A percentile compares a stretch with the other conserved stretches of the same genome.
phyloP scores from a whole-genome alignment of 257 asterid species.

The Solanum gracilifrons region DNA sequence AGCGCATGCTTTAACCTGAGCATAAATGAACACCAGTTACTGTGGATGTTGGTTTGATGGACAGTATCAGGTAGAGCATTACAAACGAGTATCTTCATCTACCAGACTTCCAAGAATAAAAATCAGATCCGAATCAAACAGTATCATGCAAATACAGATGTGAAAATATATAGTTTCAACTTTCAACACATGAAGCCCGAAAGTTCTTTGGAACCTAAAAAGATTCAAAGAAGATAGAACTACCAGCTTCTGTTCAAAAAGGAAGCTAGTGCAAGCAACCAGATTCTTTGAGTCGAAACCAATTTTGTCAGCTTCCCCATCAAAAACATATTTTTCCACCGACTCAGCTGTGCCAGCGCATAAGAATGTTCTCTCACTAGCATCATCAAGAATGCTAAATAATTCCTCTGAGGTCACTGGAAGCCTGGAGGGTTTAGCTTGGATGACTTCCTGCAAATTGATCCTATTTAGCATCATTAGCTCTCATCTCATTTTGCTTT shows the following conservation, averaged over 20 bases:
- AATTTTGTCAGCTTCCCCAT: conserved; percentile 52
- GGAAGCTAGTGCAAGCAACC: conserved; percentile 72
- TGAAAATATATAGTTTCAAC: not conserved
- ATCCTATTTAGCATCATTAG: not conserved
- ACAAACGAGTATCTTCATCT: not conserved
- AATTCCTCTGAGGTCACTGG: conserved; percentile 66
- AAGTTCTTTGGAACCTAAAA: not conserved
- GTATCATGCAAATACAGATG: not conserved
- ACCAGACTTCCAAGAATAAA: not conserved
- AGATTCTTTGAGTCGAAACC: conserved; percentile 69
- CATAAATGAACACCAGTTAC: conserved; percentile 7
- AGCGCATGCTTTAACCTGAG: conserved; percentile 81
- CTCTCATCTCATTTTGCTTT: not conserved
- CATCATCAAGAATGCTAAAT: conserved; percentile 80
- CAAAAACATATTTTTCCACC: conserved; percentile 62
- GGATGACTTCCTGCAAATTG: conserved; percentile 64
- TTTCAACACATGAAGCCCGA: not conserved
- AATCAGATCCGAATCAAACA: not conserved
- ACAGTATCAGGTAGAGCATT: not conserved
- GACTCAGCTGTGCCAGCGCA: conserved; percentile 81
- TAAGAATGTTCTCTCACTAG: conserved; percentile 88
- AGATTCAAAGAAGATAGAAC: not conserved
- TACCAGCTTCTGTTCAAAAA: conserved; percentile 89
- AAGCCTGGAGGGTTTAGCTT: conserved; percentile 47
- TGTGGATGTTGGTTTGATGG: not conserved